These are phyloP conservation scores for Albifimbria verrucaria DNA, from an alignment of 2,329 filamentous ascomycete genomes.

Conservation along the genomic window DNA sequence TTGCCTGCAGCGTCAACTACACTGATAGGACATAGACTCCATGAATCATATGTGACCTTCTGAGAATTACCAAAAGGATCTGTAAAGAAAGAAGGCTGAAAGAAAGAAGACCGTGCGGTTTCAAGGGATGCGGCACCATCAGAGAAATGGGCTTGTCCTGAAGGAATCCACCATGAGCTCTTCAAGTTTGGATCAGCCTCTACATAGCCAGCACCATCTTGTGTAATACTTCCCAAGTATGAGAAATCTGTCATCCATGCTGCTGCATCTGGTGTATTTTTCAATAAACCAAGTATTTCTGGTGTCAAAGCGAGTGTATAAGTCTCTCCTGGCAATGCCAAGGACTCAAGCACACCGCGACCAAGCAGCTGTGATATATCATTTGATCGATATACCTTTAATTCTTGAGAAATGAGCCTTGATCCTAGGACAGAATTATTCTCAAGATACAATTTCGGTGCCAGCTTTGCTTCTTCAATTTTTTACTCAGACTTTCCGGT, in stretches of 20 bases:
- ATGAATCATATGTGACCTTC: not conserved
- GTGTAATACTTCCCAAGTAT: too few relatives aligned
- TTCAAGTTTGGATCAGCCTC: not conserved
- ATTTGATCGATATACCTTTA: not conserved
- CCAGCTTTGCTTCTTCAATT: not conserved
- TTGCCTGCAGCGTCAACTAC: not conserved
- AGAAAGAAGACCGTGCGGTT: not conserved
- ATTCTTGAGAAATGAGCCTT: not conserved
- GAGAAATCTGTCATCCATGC: too few relatives aligned
- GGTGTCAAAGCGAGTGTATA: not conserved
- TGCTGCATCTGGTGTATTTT: not conserved
- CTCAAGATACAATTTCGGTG: not conserved
- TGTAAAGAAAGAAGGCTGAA: not conserved
- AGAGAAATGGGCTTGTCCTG: not conserved
- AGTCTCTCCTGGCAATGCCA: not conserved
- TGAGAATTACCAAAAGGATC: not conserved
- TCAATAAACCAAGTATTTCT: not conserved
- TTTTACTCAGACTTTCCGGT: not conserved
- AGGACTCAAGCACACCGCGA: not conserved
- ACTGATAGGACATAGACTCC: not conserved
- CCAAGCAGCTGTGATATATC: not conserved
- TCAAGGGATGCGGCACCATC: not conserved
- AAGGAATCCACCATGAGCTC: not conserved
- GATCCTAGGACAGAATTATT: too few relatives aligned
- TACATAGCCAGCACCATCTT: not conserved